Evolutionary conservation across 768 basidiomycete genomes (phyloP).

Genomic region (Serendipita sp.): DNA sequence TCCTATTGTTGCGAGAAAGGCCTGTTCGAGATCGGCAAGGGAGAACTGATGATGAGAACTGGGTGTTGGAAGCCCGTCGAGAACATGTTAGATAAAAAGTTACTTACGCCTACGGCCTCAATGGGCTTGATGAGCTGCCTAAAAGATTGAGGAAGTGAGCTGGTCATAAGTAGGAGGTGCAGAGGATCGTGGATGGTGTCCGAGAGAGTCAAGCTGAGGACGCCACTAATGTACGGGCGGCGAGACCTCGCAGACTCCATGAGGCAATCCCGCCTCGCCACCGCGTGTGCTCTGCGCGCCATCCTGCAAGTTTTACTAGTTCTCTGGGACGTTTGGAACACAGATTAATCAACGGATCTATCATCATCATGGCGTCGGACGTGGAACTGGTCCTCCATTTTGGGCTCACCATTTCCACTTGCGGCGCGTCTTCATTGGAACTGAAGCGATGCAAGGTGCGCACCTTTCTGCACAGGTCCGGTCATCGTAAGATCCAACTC

Average conservation of each 20-base stretch:
- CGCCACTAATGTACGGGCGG: neutral
- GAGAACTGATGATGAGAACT: neutral
- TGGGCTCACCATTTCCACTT: neutral
- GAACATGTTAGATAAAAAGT: neutral
- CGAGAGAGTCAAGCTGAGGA: neutral
- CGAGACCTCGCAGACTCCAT: neutral
- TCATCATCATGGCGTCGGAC: no score
- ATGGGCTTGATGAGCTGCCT: conserved; percentile 1
- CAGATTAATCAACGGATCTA: no score
- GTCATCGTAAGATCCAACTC: no score
- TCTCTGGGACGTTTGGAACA: neutral
- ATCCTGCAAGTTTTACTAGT: no score
- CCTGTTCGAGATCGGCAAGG: neutral
- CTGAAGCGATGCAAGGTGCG: no score
- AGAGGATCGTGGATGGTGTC: neutral
- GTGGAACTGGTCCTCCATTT: no score
- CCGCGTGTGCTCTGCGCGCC: neutral
- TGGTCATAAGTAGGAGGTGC: neutral
- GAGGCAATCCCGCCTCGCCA: neutral
- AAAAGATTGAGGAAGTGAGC: neutral
- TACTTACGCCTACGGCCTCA: neutral
- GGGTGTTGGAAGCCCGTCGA: neutral
- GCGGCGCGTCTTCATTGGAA: neutral
- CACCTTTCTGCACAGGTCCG: no score
- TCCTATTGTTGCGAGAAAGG: neutral